Base-by-base conservation (phyloP, 192 early-diverging fungal species). In the Jimgerdemannia flammicorona region DNA sequence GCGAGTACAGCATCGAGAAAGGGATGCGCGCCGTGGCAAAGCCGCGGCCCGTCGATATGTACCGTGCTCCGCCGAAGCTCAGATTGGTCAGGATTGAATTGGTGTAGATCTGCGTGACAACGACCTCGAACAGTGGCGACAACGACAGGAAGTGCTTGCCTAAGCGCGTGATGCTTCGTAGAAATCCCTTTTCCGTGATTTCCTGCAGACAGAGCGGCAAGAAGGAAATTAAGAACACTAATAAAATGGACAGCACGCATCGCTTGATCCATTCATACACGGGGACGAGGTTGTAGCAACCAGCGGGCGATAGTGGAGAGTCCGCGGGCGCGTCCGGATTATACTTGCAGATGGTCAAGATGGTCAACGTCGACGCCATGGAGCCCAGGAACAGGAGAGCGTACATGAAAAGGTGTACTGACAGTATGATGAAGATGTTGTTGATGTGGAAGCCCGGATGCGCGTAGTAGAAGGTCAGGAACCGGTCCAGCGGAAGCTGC, bases 391-490 rank as follows among this genome's bases (percentile, higher is more conserved):
- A 90, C 80, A 96, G 84, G 70, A 95, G 88, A 20, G 90, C 89
- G 77, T 93, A 82, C 85, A 96, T 86, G 78, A 95, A 95, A 49
- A 96, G 85, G 74, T 93, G 92, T 44, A 96, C 84, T 3, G 95
- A 86, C 64, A 93, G 85, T 89, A 93, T 92, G 74, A 94, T 94
- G 77, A 95, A 93, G 43, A 96, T 90, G 80, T 96, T 95, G 86
- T 95, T 96, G 79, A 96, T 85, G 78, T 96, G 95, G 86, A 94
- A 96, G 17, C 93, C 95, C 43, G 95, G 93, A 77, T 96, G 94
- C 18, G 94, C 93, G 79, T 93, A 96, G 80, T 89, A 96, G 79
- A 96, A 95, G 6, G 95, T 96, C 80, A 96, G 80, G 82, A 94
- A 93, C 8, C 94, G 86, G 77, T 96, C 95, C 67, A 96, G 79